Base-by-base conservation (phyloP, 2,329 filamentous ascomycete species). In the Ceratocystis alfenasii region DNA sequence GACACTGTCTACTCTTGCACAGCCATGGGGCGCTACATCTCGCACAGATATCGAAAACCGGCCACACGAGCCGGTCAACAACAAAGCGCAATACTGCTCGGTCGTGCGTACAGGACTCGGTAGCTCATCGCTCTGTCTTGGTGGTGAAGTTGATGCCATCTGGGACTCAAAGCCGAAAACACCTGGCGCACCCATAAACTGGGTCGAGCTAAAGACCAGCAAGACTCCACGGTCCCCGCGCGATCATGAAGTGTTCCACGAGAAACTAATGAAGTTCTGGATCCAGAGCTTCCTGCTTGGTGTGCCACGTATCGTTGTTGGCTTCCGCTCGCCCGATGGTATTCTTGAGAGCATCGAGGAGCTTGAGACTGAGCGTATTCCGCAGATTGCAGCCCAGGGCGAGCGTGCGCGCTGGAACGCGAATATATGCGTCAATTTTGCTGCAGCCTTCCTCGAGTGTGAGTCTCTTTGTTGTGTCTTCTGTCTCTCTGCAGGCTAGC, bases 191-290 rank as follows among this genome's bases (percentile, higher is more conserved):
- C 84, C 88, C 0, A 87, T 90, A 69, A 90, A 93, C 71, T 99
- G 92, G 88, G 87, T 97, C 41, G 94, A 99, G 75, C 82, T 99
- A 67, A 99, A 99, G 74, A 99, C 94, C 0, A 84, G 85, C n/a
- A 86, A 83, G 50, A 85, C 88, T 69, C 86, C 93, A 62, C 79
- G 80, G 63, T 82, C 82, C 68, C 81, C 86, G 1, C 81, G 84
- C 60, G 89, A 94, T 71, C 80, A 85, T 72, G 76, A 87, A 22
- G 87, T 85, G 69, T 96, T 93, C 73, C 89, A 96, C 75, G 84
- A 89, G 62, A 97, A 97, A 74, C 81, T 97, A 65, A 83, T 95
- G 75, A 95, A 95, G 72, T 96, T 93, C 76, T 99, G 94, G 94
- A 90, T 93, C 15, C 94, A 97, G 75, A 95, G 89, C 0, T 99